phyloP scores from a whole-genome alignment of 257 asterid genomes.

The Solanum tarijense region DNA sequence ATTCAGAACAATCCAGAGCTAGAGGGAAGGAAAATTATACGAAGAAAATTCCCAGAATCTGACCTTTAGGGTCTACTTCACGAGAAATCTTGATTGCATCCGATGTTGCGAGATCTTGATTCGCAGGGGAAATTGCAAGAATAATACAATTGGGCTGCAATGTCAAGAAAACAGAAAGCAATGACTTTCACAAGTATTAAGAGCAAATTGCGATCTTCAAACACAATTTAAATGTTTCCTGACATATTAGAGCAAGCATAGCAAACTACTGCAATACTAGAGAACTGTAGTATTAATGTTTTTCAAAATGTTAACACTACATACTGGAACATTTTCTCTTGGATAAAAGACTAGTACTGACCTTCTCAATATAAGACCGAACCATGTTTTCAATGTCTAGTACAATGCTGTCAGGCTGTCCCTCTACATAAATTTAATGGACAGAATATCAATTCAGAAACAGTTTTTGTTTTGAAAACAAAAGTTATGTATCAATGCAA shows the following conservation, averaged over 20 bases:
- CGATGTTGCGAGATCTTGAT: slow-evolving; percentile 25
- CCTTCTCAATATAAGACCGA: slow-evolving; percentile 92
- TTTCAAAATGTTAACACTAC: neutral
- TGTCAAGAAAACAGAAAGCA: neutral
- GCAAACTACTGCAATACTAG: neutral
- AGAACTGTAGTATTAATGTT: neutral
- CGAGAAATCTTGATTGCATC: slow-evolving; percentile 25
- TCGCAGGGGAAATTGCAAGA: slow-evolving; percentile 24
- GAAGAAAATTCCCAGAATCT: neutral
- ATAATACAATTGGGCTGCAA: slow-evolving; percentile 24
- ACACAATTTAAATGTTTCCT: neutral
- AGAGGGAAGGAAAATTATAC: neutral
- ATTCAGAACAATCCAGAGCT: neutral
- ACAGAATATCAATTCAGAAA: neutral
- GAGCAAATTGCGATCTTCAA: neutral
- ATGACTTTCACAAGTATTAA: neutral
- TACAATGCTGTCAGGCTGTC: slow-evolving; percentile 93
- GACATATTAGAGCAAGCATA: neutral
- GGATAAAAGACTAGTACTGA: slow-evolving; percentile 1
- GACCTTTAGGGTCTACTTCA: slow-evolving; percentile 25
- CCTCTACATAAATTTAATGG: slow-evolving; percentile 40
- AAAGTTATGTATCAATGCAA: neutral
- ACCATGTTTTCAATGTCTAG: slow-evolving; percentile 93
- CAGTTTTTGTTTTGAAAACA: neutral
- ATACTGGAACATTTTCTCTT: neutral